Evolutionary conservation across 805 yeast genomes (phyloP).

Genomic region (Saturnispora gosingensis): DNA sequence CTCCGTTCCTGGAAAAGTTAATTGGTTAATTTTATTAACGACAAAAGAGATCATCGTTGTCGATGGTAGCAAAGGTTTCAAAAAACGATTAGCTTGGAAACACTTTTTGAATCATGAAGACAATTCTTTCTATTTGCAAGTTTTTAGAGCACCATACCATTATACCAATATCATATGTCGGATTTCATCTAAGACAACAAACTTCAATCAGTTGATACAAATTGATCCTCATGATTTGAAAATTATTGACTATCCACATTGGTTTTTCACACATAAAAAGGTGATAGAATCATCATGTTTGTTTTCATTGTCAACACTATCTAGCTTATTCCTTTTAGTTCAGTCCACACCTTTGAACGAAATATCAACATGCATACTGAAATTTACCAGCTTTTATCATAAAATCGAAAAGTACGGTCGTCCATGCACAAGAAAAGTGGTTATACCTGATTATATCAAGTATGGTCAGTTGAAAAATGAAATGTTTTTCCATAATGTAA

Average conservation of each 20-base stretch:
- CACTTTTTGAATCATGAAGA: constrained; percentile 54
- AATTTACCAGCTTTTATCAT: constrained; percentile 7
- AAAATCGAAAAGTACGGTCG: constrained; percentile 2
- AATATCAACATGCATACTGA: constrained; percentile 14
- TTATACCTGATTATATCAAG: constrained; percentile 27
- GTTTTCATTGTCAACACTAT: constrained; percentile 1
- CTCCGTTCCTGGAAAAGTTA: constrained; percentile 16
- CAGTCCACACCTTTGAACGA: constrained; percentile 12
- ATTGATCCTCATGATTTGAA: constrained; percentile 20
- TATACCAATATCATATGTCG: constrained; percentile 17
- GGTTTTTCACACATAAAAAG: constrained; percentile 14
- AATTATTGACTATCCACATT: constrained; percentile 19
- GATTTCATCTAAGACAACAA: constrained; percentile 23
- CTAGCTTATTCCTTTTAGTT: background rate
- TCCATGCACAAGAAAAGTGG: background rate
- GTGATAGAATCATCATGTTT: constrained; percentile 14
- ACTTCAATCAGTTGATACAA: constrained; percentile 24
- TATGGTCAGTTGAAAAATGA: constrained; percentile 41
- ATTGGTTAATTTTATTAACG: constrained; percentile 47
- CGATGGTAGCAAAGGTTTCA: constrained; percentile 27
- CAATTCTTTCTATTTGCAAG: constrained; percentile 36
- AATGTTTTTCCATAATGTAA: constrained; percentile 30
- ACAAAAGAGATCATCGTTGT: constrained; percentile 57
- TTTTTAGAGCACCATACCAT: constrained; percentile 10
- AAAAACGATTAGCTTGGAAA: constrained; percentile 59